Conservation (phyloP, 768 basidiomycete species). For the Leccinum pellstonianum region DNA sequence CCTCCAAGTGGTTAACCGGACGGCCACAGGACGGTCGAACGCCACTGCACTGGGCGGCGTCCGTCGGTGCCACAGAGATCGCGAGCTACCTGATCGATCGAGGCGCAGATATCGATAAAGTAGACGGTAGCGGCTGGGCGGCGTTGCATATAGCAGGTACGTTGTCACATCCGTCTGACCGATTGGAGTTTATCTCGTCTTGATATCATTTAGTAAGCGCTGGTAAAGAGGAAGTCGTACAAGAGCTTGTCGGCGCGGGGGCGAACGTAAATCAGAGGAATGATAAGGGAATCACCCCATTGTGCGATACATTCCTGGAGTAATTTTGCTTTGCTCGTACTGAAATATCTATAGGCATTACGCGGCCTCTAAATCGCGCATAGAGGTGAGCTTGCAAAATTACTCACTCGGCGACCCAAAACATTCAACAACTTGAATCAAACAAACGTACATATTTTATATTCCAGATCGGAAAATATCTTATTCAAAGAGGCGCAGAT, state of each 20-base stretch:
- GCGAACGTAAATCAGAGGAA: conserved; percentile 80
- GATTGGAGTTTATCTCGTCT: not conserved
- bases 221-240: conserved; percentile 71
- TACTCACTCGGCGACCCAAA: conserved; percentile 19
- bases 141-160: conserved; percentile 77
- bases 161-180: not conserved
- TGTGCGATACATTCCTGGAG: conserved; percentile 48
- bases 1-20: not conserved
- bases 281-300: conserved; percentile 77
- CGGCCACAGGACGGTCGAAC: conserved; percentile 67
- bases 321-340: conserved; percentile 4
- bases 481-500: conserved; percentile 88
- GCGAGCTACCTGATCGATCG: conserved; percentile 66
- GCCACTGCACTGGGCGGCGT: conserved; percentile 84
- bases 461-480: conserved; percentile 77
- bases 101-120: conserved; percentile 61
- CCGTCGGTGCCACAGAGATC: conserved; percentile 68
- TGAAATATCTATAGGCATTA: conserved; percentile 62
- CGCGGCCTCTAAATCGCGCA: conserved; percentile 87
- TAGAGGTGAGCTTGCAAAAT: conserved; percentile 55
- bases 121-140: conserved; percentile 72
- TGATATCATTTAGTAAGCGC: conserved; percentile 60
- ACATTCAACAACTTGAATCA: conserved; percentile 12
- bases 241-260: conserved; percentile 77
- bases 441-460: conserved; percentile 24